These are phyloP conservation scores for Pythium diclinum DNA, from an alignment of 352 stramenopile genomes.

Conservation along the genomic window DNA sequence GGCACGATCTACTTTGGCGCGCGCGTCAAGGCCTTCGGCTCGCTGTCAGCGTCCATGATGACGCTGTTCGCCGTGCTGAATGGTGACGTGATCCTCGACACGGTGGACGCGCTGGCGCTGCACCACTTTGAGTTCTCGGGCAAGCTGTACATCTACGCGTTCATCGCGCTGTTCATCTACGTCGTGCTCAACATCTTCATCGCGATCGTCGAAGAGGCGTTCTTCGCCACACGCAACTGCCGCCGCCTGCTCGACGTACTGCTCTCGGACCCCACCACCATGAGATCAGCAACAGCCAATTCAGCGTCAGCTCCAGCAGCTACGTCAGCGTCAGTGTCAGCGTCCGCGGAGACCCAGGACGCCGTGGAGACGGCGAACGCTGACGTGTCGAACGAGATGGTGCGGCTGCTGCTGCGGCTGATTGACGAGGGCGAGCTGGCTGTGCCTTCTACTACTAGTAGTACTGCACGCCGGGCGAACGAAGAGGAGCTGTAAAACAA, in stretches of 20 bases:
- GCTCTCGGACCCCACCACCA: conserved; percentile 46
- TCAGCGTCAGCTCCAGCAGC: neutral
- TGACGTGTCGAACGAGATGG: conserved; percentile 45
- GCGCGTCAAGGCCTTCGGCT: conserved; percentile 74
- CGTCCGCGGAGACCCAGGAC: neutral
- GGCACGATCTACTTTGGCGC: conserved; percentile 88
- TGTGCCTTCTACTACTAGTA: no score
- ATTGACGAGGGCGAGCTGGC: conserved; percentile 28
- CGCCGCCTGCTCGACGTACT: conserved; percentile 59
- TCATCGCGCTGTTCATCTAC: conserved; percentile 92
- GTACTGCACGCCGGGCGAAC: neutral
- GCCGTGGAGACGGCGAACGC: neutral
- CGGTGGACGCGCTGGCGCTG: conserved; percentile 79
- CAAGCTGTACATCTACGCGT: conserved; percentile 85
- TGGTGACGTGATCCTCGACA: conserved; percentile 89
- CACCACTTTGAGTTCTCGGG: conserved; percentile 64
- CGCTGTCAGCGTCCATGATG: conserved; percentile 59
- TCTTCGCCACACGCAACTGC: conserved; percentile 82
- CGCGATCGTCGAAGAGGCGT: conserved; percentile 89
- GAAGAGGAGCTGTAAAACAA: neutral
- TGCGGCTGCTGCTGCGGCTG: conserved; percentile 45
- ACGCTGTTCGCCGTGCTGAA: conserved; percentile 90
- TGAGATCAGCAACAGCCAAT: conserved; percentile 9
- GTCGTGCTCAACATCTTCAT: conserved; percentile 93
- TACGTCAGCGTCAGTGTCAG: conserved; percentile 15